Evolutionary conservation across 805 yeast species (phyloP).

Genomic region (Osmozyma mogii): DNA sequence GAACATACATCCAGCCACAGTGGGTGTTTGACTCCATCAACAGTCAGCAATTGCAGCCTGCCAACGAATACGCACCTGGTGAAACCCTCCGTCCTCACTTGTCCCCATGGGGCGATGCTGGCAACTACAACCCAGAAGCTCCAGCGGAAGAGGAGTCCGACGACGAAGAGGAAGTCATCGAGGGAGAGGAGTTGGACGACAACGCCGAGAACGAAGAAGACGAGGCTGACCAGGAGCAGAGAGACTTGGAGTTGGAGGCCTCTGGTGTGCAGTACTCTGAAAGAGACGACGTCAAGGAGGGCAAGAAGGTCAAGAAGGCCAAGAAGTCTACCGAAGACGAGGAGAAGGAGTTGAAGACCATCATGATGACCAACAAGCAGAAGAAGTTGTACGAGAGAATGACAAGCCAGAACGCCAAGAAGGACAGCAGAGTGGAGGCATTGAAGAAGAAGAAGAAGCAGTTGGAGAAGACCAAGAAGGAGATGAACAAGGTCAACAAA

Average conservation of each 20-base stretch:
- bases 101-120: conserved; percentile 98
- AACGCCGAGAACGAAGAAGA: conserved; percentile 31
- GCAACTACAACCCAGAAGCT: conserved; percentile 78
- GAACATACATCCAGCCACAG: conserved; percentile 95
- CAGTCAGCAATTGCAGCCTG: conserved; percentile 66
- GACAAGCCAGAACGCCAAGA: conserved; percentile 84
- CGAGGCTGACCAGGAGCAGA: conserved; percentile 65
- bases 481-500: conserved; percentile 20
- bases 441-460: conserved; percentile 63
- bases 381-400: conserved; percentile 89
- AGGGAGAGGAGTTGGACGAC: conserved; percentile 40
- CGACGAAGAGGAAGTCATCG: conserved; percentile 40
- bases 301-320: conserved; percentile 19
- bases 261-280: conserved; percentile 77
- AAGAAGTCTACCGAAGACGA: conserved; percentile 32
- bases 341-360: conserved; percentile 87
- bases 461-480: conserved; percentile 54
- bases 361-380: conserved; percentile 97
- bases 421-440: conserved; percentile 65
- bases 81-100: conserved; percentile 93
- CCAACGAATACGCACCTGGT: conserved; percentile 83
- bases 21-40: conserved; percentile 94
- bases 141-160: conserved; percentile 31
- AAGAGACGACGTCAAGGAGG: conserved; percentile 13
- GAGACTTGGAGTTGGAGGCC: conserved; percentile 73